Percentiles rank a stretch among this genome's conserved stretches.
These are phyloP conservation scores for Oryza nivara DNA, from an alignment of 176 grass and related monocot species.

Conservation along the genomic window DNA sequence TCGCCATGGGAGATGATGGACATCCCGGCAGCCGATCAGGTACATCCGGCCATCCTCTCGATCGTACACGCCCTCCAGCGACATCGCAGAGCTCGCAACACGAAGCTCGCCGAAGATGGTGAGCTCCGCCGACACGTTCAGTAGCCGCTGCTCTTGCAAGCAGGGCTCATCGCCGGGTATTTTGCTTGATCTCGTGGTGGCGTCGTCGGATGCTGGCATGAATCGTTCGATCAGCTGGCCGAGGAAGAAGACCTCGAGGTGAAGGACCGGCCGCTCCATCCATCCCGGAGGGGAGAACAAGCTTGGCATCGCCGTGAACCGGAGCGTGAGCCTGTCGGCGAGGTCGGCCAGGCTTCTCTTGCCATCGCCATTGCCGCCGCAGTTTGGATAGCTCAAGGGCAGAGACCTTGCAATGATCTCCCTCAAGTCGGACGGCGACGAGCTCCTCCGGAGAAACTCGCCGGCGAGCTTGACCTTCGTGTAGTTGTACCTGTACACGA, in stretches of 20 bases:
- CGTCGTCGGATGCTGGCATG: too few species aligned
- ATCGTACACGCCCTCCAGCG: slow-evolving; percentile 84
- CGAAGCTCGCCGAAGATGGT: slow-evolving; percentile 5
- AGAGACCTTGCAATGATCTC: background rate
- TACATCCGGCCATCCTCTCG: background rate
- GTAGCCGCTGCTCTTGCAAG: background rate
- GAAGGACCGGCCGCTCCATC: slow-evolving; percentile 18
- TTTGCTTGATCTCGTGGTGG: too few species aligned
- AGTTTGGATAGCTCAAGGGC: slow-evolving; percentile 5
- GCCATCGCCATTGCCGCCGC: background rate
- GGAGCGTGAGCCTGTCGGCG: slow-evolving; percentile 14
- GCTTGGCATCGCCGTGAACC: background rate
- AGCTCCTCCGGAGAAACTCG: background rate
- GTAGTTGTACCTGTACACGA: slow-evolving; percentile 21
- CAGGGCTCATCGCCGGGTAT: too few species aligned
- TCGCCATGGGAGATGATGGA: slow-evolving; percentile 41
- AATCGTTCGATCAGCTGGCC: background rate
- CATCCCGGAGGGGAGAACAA: background rate
- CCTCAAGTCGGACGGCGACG: background rate
- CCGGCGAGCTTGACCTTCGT: background rate
- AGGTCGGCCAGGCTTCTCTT: background rate
- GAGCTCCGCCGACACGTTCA: slow-evolving; percentile 54
- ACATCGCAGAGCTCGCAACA: slow-evolving; percentile 43
- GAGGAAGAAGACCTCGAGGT: slow-evolving; percentile 25
- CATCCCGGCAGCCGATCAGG: slow-evolving; percentile 63